phyloP scores from a whole-genome alignment of 164 flowering plant species.

The Vitis rotundifolia region DNA sequence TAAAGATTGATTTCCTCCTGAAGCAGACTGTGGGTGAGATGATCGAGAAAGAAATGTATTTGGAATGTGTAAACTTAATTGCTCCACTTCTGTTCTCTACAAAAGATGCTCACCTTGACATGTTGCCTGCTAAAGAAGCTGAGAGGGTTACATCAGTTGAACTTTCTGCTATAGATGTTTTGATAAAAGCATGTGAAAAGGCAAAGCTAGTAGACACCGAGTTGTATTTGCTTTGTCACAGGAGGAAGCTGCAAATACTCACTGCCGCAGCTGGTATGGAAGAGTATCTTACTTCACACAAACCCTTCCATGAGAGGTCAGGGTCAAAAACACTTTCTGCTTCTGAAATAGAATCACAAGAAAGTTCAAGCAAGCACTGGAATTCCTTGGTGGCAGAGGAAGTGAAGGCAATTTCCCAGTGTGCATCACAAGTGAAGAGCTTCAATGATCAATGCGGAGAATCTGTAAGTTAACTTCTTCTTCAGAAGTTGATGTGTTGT shows the following conservation, averaged over 20 bases:
- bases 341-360: constrained; percentile 45
- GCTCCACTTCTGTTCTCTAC: constrained; percentile 70
- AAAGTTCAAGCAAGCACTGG: constrained; percentile 45
- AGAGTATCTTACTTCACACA: constrained; percentile 31
- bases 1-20: constrained; percentile 65
- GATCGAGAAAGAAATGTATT: constrained; percentile 70
- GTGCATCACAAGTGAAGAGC: constrained; percentile 63
- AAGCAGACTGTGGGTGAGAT: constrained; percentile 47
- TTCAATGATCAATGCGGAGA: constrained; percentile 41
- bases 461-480: constrained; percentile 49
- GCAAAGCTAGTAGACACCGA: constrained; percentile 54
- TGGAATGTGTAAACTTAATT: constrained; percentile 66
- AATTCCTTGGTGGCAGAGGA: constrained; percentile 62
- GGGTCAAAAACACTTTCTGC: constrained; percentile 20
- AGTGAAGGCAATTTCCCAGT: constrained; percentile 65
- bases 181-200: constrained; percentile 73
- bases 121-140: constrained; percentile 35
- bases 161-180: constrained; percentile 66
- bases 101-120: constrained; percentile 48
- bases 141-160: constrained; percentile 54
- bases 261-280: constrained; percentile 61
- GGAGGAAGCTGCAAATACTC: constrained; percentile 70
- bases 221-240: constrained; percentile 59
- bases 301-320: constrained; percentile 25
- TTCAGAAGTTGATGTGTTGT: not conserved